Evolutionary conservation across 2,329 filamentous ascomycete species (phyloP), one percentile per base, ranked within the genome.

Genomic region (Trichophyton rubrum): DNA sequence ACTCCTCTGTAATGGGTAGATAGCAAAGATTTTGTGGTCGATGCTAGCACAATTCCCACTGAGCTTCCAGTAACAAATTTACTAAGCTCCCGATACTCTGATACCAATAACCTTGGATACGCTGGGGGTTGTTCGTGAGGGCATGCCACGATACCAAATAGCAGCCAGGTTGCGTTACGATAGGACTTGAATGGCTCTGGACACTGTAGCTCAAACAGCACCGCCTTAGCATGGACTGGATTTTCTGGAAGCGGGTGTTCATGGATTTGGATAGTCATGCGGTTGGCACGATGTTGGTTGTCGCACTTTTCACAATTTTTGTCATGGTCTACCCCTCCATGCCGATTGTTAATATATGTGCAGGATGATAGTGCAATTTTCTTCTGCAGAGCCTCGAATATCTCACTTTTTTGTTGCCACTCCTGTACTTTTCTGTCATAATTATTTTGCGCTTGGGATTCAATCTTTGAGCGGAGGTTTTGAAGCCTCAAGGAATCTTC

Each of bases 131-230:
- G 55, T 6, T 8, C 2, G 17, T 57, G 15, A 13, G 55, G 55
- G 30, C 55, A 41, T 13, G 55, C 30, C n/a, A 57, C 11, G 22
- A 57, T 13, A 13, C 55, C 55, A 15, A 57, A 57, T n/a, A 40
- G 74, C 2, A 64, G 66, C 79, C 79, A 84, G 0, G 79, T 82
- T 3, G 74, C 70, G 60, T 82, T 75, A 11, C 83, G 74, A 67
- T 84, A 86, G 0, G 70, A 68, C 1, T 70, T 69, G 22, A 83
- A 76, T 3, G 70, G 70, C 2, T 64, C 35, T 0, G 82, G 82
- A 22, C 74, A 71, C 0, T 59, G 62, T 0, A 85, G 68, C 62
- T 85, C 82, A 58, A 85, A 82, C 0, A 84, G 63, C 0, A 80
- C 69, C 0, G 72, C 73, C 35, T 78, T 76, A n/a, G 71, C 71